These are phyloP conservation scores for Eragrostis tef DNA, from an alignment of 202 grass and related monocot genomes.

Conservation along the genomic window DNA sequence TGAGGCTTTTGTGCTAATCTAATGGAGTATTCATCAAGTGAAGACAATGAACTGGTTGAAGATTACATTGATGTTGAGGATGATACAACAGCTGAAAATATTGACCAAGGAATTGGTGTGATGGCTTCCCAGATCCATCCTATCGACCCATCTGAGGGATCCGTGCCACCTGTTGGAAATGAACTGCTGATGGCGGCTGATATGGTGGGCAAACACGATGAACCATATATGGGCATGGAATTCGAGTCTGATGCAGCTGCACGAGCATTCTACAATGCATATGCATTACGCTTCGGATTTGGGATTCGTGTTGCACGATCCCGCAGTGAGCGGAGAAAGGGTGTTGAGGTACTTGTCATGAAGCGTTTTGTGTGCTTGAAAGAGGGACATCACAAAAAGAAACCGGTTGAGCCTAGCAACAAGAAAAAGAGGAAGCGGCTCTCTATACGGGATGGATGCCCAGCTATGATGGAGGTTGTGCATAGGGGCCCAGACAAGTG, in stretches of 20 bases:
- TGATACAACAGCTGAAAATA: constrained; percentile 46
- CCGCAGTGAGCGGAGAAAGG: constrained; percentile 80
- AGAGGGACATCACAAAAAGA: constrained; percentile 97
- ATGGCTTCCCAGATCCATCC: constrained; percentile 33
- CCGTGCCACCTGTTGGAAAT: constrained; percentile 34
- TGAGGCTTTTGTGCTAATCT: neutral
- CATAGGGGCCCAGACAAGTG: constrained; percentile 64
- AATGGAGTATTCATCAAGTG: constrained; percentile 94
- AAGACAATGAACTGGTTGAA: constrained; percentile 68
- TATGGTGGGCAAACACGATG: constrained; percentile 50
- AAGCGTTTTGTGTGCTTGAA: constrained; percentile 98
- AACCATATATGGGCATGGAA: constrained; percentile 73
- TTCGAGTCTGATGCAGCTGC: constrained; percentile 79
- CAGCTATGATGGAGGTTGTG: constrained; percentile 96
- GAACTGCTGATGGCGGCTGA: constrained; percentile 47
- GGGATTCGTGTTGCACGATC: constrained; percentile 93
- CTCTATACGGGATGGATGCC: constrained; percentile 92
- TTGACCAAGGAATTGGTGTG: constrained; percentile 41
- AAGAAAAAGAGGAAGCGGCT: constrained; percentile 85
- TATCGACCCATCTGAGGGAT: constrained; percentile 29
- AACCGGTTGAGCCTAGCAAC: constrained; percentile 49
- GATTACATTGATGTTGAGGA: constrained; percentile 66
- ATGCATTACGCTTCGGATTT: constrained; percentile 68
- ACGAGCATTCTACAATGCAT: constrained; percentile 71
- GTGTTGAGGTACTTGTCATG: constrained; percentile 79